Percentiles rank a stretch among this genome's conserved stretches.
phyloP scores from a whole-genome alignment of 805 yeast species.

The Lipomyces oligophaga region DNA sequence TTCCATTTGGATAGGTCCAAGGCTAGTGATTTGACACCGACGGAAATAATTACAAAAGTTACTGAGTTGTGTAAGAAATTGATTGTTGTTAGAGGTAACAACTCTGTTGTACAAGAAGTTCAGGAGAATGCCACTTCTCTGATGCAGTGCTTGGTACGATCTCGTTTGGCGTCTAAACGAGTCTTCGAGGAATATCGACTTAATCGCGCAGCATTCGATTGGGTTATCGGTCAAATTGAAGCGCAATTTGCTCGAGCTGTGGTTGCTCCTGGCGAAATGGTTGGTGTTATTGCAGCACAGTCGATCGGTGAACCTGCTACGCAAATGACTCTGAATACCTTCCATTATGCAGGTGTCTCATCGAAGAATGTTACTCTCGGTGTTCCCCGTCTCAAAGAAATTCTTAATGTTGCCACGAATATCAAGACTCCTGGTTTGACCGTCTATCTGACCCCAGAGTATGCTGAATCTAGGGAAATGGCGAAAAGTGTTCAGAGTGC shows the following conservation, averaged over 20 bases:
- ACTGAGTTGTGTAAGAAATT: conserved; percentile 62
- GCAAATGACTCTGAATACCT: conserved; percentile 94
- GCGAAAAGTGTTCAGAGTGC: conserved; percentile 96
- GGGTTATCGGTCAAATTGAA: conserved; percentile 94
- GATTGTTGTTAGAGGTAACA: conserved; percentile 77
- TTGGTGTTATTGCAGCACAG: conserved; percentile 95
- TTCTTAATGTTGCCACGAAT: conserved; percentile 95
- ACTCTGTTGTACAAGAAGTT: conserved; percentile 71
- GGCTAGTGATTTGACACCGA: conserved; percentile 84
- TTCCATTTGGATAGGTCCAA: conserved; percentile 88
- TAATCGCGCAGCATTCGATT: conserved; percentile 81
- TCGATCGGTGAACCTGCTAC: conserved; percentile 98
- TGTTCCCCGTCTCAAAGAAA: conserved; percentile 97
- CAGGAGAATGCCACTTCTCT: conserved; percentile 86
- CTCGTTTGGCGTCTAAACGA: conserved; percentile 86
- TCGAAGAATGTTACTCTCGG: conserved; percentile 94
- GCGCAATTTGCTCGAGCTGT: conserved; percentile 86
- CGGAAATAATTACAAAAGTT: conserved; percentile 73
- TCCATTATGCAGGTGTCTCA: conserved; percentile 98
- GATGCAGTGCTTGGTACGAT: conserved; percentile 88
- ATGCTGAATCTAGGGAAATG: conserved; percentile 82
- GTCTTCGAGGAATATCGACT: conserved; percentile 86
- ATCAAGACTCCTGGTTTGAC: conserved; percentile 99
- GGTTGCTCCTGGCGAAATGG: conserved; percentile 98
- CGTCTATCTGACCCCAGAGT: conserved; percentile 77